These are phyloP conservation scores for Pestalotiopsis sp. DNA, from an alignment of 2,329 filamentous ascomycete genomes.

Conservation along the genomic window DNA sequence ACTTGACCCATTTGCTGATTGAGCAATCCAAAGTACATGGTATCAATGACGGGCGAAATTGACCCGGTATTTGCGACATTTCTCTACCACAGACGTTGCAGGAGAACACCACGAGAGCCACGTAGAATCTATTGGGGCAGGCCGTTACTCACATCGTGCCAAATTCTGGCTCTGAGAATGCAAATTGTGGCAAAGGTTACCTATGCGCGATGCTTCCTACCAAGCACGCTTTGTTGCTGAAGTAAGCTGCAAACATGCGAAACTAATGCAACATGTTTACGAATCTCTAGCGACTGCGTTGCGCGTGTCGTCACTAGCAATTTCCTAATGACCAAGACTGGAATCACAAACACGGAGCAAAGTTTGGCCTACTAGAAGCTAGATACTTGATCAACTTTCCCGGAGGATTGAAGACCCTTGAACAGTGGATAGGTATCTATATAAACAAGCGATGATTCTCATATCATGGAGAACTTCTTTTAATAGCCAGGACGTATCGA, in stretches of 20 bases:
- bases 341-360: not conserved
- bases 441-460: not conserved
- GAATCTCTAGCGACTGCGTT: not conserved
- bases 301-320: not conserved
- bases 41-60: too few species aligned
- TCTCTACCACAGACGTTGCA: too few species aligned
- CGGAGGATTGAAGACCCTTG: not conserved
- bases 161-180: not conserved
- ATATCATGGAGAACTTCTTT: not conserved
- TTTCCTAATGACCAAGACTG: not conserved
- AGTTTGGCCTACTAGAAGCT: not conserved
- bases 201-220: not conserved
- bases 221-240: not conserved
- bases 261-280: not conserved
- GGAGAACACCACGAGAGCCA: too few species aligned
- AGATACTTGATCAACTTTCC: not conserved
- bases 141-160: not conserved
- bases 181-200: not conserved
- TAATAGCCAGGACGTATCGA: too few species aligned
- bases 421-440: not conserved
- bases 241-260: not conserved
- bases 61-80: too few species aligned
- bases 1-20: not conserved
- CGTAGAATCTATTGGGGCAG: too few species aligned
- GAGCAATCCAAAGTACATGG: too few species aligned